Evolutionary conservation across 2,329 filamentous ascomycete genomes (phyloP), one percentile per base, ranked within the genome.

Genomic region (Balansia obtecta): DNA sequence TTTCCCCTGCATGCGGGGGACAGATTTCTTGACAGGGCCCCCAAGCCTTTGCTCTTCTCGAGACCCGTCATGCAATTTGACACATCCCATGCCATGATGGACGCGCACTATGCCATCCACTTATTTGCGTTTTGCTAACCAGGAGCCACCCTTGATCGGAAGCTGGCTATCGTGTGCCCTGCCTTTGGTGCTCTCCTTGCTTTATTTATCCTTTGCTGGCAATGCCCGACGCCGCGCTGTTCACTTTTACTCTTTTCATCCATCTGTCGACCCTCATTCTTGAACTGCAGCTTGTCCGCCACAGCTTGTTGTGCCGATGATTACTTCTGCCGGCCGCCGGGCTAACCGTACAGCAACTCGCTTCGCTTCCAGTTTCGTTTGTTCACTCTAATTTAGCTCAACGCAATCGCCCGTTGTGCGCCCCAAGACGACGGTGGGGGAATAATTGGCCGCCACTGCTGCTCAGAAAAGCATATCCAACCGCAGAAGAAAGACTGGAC

Each of bases 221-320:
- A 40, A 40, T 39, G 27, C 46, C 48, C 46, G 46, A 9, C n/a
- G 46, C 46, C 27, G 37, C 38, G 16, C 20, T 52, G 53, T 52
- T 39, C 52, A 55, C 55, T 53, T 52, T 55, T 56, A 18, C 54
- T 54, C 49, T 48, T 55, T 55, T 53, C 51, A 56, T 52, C 54
- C 47, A 46, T 38, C 43, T 48, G 1, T 45, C 22, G 40, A 45
- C 41, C 33, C 33, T 46, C 42, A 16, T 42, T 45, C 40, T 41
- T 30, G n/a, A 43, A 42, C 22, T 12, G 39, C 46, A 32, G 18
- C 46, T 27, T 43, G 46, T 39, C 46, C 18, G 9, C 27, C 46
- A 48, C 20, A 20, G 13, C 8, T 18, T 22, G 43, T 37, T 13
- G 12, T 34, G 46, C 34, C 46, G 52, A 20, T 38, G 22, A 46